phyloP scores from a whole-genome alignment of 2,329 filamentous ascomycete genomes.

The Colletotrichum camelliae region DNA sequence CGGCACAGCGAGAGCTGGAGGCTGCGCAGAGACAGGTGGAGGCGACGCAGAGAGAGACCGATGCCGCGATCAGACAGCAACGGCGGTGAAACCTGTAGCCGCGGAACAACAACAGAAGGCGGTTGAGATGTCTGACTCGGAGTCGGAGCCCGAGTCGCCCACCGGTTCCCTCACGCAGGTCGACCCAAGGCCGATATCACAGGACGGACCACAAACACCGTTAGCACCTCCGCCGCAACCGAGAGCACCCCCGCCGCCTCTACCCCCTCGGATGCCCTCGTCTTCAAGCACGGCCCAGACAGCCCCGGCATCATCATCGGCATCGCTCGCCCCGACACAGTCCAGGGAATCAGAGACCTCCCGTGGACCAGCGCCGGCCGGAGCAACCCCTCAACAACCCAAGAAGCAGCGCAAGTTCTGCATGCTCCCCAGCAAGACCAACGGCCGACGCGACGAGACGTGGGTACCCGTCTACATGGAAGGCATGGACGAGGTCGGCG shows the following conservation, averaged over 20 bases:
- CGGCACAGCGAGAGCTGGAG: conserved; percentile 22
- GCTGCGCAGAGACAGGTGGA: conserved; percentile 21
- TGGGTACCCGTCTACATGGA: conserved; percentile 86
- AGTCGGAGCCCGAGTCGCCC: not conserved
- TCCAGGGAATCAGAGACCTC: conserved; percentile 15
- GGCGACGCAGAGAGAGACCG: conserved; percentile 10
- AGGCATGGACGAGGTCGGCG: conserved; percentile 82
- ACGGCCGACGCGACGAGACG: conserved; percentile 66
- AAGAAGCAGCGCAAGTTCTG: conserved; percentile 79
- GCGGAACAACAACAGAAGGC: not conserved
- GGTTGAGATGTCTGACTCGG: not conserved
- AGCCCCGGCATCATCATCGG: not conserved
- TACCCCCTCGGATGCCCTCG: not conserved
- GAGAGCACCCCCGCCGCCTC: not conserved
- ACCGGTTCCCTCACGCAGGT: not conserved
- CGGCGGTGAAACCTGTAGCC: conserved; percentile 1
- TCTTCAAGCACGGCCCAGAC: not conserved
- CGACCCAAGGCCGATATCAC: not conserved
- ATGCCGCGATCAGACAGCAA: not conserved
- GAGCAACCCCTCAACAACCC: conserved; percentile 29
- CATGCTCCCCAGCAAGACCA: conserved; percentile 64
- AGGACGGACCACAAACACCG: not conserved
- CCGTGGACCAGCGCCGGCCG: conserved; percentile 12
- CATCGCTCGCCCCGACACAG: conserved; percentile 23
- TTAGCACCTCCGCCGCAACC: not conserved